phyloP scores from a whole-genome alignment of 441 rosid genomes.

The Hura crepitans region DNA sequence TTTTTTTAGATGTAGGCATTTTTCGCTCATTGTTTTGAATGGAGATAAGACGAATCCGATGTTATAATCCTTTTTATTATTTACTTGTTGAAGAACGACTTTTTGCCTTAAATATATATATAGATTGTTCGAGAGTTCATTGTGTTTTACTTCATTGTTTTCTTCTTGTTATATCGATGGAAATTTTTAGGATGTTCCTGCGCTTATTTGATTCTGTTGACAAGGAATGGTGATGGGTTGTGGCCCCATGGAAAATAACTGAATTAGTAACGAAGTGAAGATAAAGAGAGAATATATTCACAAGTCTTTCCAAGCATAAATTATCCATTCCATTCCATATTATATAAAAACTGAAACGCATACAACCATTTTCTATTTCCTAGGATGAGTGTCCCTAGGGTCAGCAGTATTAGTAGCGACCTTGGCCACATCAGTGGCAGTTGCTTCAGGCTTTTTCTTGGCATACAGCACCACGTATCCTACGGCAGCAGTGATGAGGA shows the following conservation, averaged over 20 bases:
- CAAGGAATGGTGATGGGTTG: too few species aligned
- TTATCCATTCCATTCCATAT: too few species aligned
- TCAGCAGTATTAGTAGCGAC: constrained; percentile 43
- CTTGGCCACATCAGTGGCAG: constrained; percentile 53
- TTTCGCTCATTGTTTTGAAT: constrained; percentile 31
- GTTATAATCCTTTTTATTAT: constrained; percentile 16
- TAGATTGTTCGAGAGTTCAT: constrained; percentile 20
- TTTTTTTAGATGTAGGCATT: constrained; percentile 36
- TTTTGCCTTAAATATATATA: constrained; percentile 15
- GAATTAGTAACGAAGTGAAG: too few species aligned
- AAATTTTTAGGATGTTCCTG: too few species aligned
- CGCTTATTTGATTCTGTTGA: too few species aligned
- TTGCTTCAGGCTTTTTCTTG: constrained; percentile 64
- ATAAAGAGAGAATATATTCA: too few species aligned
- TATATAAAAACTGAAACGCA: background rate
- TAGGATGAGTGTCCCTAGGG: constrained; percentile 56
- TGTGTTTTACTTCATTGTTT: background rate
- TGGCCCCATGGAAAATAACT: too few species aligned
- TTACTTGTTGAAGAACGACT: constrained; percentile 18
- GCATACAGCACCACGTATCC: constrained; percentile 47
- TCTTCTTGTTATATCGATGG: background rate
- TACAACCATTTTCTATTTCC: constrained; percentile 31
- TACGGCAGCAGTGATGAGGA: constrained; percentile 43
- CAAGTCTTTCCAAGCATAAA: too few species aligned
- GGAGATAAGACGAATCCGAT: constrained; percentile 18